Conservation (phyloP, 306 rosid species). For the Arachis hypogaea region DNA sequence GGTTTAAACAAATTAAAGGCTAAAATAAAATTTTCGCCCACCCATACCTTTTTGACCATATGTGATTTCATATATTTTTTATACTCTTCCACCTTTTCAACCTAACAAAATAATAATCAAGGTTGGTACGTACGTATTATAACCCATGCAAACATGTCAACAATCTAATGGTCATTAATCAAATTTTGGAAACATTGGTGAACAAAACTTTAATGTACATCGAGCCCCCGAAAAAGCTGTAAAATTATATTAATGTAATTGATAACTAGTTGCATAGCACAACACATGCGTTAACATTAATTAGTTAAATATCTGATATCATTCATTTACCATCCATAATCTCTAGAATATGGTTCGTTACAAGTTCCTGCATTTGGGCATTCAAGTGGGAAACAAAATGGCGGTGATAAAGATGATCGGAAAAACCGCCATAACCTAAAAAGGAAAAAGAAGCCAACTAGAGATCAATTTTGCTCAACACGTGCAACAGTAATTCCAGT, state of each 20-base stretch:
- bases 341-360: constrained; percentile 24
- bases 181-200: constrained; percentile 25
- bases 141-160: constrained; percentile 66
- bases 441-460: no score
- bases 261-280: constrained; percentile 33
- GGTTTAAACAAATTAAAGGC: constrained; percentile 49
- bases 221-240: constrained; percentile 53
- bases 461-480: not conserved
- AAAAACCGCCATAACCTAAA: not conserved
- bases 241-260: not conserved
- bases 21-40: not conserved
- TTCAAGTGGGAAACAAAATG: constrained; percentile 41
- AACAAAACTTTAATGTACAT: constrained; percentile 38
- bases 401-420: constrained; percentile 17
- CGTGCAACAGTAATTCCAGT: no score
- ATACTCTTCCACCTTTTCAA: constrained; percentile 29
- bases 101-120: constrained; percentile 23
- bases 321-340: not conserved
- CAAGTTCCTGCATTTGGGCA: constrained; percentile 48
- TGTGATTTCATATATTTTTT: constrained; percentile 42
- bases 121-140: constrained; percentile 36
- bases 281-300: constrained; percentile 34
- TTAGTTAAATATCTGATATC: constrained; percentile 12
- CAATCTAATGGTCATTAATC: constrained; percentile 39
- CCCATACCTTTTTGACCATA: constrained; percentile 66